A percentile compares a stretch with the other conserved stretches of the same genome.
Evolutionary conservation across 73 alveolate species (phyloP).

Genomic region (Tetrahymena malaccensis): DNA sequence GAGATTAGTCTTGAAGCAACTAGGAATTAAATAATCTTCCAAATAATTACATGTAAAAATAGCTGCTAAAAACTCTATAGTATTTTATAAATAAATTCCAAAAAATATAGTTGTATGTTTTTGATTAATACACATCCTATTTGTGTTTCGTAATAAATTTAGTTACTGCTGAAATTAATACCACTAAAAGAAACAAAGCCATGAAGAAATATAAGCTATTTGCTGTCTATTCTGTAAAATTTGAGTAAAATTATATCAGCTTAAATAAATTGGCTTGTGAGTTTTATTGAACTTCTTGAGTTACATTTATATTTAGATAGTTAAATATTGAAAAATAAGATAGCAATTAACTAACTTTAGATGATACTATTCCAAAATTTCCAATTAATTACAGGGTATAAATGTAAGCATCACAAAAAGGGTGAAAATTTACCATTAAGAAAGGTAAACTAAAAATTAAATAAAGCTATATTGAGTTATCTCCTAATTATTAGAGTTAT

Average conservation of each 20-base stretch:
- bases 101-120: neutral
- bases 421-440: neutral
- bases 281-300: neutral
- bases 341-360: neutral
- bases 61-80: neutral
- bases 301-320: neutral
- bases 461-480: neutral
- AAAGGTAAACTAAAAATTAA: neutral
- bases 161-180: neutral
- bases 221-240: neutral
- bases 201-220: neutral
- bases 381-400: neutral
- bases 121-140: neutral
- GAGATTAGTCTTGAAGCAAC: neutral
- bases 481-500: neutral
- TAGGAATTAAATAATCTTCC: neutral
- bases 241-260: neutral
- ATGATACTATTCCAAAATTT: neutral
- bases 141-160: neutral
- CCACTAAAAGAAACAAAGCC: neutral
- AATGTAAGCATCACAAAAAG: neutral
- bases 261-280: neutral
- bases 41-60: neutral
- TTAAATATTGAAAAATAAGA: neutral
- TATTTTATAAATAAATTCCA: neutral